phyloP scores from a whole-genome alignment of 1,284 basidiomycete species.

The Rhodotorula sp. region DNA sequence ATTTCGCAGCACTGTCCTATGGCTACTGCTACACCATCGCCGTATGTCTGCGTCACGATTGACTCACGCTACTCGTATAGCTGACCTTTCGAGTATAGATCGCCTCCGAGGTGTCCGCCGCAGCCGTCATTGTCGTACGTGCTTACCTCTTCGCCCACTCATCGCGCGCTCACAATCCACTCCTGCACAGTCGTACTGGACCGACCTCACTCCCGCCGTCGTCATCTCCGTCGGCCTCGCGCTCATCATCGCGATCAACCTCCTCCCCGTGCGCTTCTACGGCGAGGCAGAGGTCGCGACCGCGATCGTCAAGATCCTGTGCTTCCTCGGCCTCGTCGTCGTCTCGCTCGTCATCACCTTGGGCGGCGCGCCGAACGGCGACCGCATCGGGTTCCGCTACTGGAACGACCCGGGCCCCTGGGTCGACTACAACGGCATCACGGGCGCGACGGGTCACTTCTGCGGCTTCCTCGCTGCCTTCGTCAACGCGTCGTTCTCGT shows the following conservation, averaged over 20 bases:
- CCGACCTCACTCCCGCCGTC: constrained; percentile 46
- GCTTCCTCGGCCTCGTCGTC: constrained; percentile 33
- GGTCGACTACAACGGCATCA: constrained; percentile 23
- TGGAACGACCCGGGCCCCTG: constrained; percentile 54
- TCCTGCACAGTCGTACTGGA: constrained; percentile 48
- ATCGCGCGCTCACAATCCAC: too few relatives aligned
- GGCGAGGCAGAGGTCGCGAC: constrained; percentile 33
- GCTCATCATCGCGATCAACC: constrained; percentile 35
- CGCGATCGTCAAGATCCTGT: constrained; percentile 28
- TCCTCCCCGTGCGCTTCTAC: constrained; percentile 26
- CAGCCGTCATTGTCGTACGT: constrained; percentile 23
- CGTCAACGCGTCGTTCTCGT: constrained; percentile 50
- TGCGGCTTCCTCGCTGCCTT: constrained; percentile 49
- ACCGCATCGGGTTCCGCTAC: constrained; percentile 67
- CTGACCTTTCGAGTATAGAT: background rate
- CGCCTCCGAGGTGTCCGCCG: constrained; percentile 34
- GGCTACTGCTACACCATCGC: constrained; percentile 33
- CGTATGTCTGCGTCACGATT: background rate
- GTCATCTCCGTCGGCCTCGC: constrained; percentile 29
- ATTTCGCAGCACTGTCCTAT: background rate
- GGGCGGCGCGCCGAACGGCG: constrained; percentile 65
- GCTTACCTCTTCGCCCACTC: too few relatives aligned
- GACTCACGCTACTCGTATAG: background rate
- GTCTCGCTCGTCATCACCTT: constrained; percentile 58
- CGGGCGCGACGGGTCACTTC: constrained; percentile 49